Percentiles rank a stretch among this genome's conserved stretches.
Evolutionary conservation across 345 rosid genomes (phyloP).

Genomic region (Jatropha curcas): DNA sequence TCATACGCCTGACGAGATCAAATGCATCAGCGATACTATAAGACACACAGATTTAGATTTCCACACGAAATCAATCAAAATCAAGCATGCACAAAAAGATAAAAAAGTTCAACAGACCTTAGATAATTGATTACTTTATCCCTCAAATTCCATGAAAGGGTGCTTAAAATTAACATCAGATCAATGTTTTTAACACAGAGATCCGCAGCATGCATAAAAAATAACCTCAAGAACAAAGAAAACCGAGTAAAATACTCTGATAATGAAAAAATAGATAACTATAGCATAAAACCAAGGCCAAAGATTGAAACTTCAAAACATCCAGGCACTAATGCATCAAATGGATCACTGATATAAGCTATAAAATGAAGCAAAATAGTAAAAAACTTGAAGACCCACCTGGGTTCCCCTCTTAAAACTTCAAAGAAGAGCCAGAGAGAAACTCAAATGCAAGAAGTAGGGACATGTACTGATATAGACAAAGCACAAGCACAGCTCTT

Average conservation of each 20-base stretch:
- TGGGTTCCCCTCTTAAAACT: slow-evolving; percentile 27
- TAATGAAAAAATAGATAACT: neutral
- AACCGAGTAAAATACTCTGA: neutral
- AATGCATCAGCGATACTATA: slow-evolving; percentile 2
- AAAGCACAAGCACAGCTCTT: slow-evolving; percentile 14
- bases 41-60: neutral
- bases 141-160: slow-evolving; percentile 9
- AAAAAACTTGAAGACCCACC: slow-evolving; percentile 29
- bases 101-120: neutral
- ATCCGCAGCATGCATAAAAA: slow-evolving; percentile 9
- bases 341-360: slow-evolving; percentile 5
- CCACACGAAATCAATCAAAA: neutral
- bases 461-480: slow-evolving; percentile 2
- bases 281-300: neutral
- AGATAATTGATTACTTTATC: neutral
- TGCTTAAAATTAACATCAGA: slow-evolving; percentile 8
- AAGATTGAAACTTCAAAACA: slow-evolving; percentile 8
- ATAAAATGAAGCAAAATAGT: neutral
- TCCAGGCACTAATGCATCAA: neutral
- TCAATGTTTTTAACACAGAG: neutral
- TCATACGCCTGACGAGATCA: neutral
- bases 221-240: neutral
- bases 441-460: slow-evolving; percentile 28
- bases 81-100: slow-evolving; percentile 2
- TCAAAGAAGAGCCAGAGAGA: slow-evolving; percentile 13